Base-by-base conservation (phyloP, 208 protist species). In the Leishmania turanica region DNA sequence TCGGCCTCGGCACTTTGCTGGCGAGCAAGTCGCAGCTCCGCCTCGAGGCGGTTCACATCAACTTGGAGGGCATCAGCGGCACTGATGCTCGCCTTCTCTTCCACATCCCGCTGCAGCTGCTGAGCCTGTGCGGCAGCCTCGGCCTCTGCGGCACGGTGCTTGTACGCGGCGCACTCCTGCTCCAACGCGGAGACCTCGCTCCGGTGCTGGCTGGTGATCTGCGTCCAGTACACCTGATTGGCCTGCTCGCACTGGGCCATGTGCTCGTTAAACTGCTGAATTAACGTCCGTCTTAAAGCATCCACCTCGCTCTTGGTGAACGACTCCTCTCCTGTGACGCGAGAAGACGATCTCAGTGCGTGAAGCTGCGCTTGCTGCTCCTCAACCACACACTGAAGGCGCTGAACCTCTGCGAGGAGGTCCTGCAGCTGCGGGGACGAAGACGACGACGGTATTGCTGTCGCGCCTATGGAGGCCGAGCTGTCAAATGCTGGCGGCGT, bases 241-340 rank as follows among this genome's bases (percentile, higher is more conserved):
- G 84, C 82, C 54, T 70, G 15, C 82, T 93, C 89, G 69, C 86
- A 90, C 69, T 86, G 80, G 31, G 79, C 58, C 82, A 93, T 90
- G 85, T 93, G 90, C 6, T 74, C 77, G 80, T 89, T 91, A 70
- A 91, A 93, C 74, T 93, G 79, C 34, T 70, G 70, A 5, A 90
- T 80, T 24, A 93, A 74, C 4, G 79, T 42, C 53, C 77, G 27
- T 45, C 75, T 65, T 34, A 66, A 72, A 27, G 37, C 21, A 8
- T 92, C 82, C 74, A 82, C 54, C 54, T 88, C 77, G 2, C 79
- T 80, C 37, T 74, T 56, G 13, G 87, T 83, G 71, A 87, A 72
- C 40, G 42, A 70, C 40, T 84, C 24, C 69, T 74, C 69, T 37
- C 9, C 45, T 6, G 69, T 24, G 24, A 56, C 27, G 9, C 45